Percentiles rank a stretch among this genome's conserved stretches.
Conservation (phyloP, 106 monocot species). For the Dendrobium chrysotoxum region DNA sequence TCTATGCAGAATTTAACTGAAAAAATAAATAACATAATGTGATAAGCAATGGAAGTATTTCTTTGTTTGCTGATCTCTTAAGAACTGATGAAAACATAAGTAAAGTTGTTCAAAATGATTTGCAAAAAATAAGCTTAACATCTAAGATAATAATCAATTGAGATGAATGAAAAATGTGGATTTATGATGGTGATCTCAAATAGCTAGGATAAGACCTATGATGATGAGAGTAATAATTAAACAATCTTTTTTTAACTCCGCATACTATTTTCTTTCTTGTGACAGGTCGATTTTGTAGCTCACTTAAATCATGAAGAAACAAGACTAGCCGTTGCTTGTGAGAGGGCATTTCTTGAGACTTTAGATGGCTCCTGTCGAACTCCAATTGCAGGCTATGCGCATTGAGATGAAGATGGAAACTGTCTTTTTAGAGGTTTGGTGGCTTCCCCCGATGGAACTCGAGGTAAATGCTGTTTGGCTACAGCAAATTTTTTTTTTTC, state of each 20-base stretch:
- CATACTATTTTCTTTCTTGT: slow-evolving; percentile 2
- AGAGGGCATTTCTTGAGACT: slow-evolving; percentile 81
- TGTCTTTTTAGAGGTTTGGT: slow-evolving; percentile 84
- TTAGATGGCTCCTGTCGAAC: slow-evolving; percentile 95
- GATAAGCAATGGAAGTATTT: too few relatives aligned
- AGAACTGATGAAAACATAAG: too few relatives aligned
- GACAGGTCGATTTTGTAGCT: slow-evolving; percentile 58
- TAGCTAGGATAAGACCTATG: too few relatives aligned
- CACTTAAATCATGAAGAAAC: slow-evolving; percentile 76
- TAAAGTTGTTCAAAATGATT: too few relatives aligned
- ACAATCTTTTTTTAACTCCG: neutral
- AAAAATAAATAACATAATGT: too few relatives aligned
- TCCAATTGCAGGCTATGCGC: slow-evolving; percentile 92
- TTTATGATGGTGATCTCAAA: too few relatives aligned
- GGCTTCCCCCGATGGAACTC: slow-evolving; percentile 92
- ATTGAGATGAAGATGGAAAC: slow-evolving; percentile 53
- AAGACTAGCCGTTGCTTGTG: slow-evolving; percentile 70
- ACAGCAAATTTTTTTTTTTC: too few relatives aligned
- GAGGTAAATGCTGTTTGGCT: slow-evolving; percentile 38
- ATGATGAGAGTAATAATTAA: neutral
- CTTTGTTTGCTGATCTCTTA: too few relatives aligned
- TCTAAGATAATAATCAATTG: too few relatives aligned
- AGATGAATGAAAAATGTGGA: too few relatives aligned
- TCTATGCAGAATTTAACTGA: too few relatives aligned
- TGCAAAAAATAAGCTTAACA: too few relatives aligned